These are phyloP conservation scores for Lumnitzera littorea DNA, from an alignment of 345 rosid species.

Conservation along the genomic window DNA sequence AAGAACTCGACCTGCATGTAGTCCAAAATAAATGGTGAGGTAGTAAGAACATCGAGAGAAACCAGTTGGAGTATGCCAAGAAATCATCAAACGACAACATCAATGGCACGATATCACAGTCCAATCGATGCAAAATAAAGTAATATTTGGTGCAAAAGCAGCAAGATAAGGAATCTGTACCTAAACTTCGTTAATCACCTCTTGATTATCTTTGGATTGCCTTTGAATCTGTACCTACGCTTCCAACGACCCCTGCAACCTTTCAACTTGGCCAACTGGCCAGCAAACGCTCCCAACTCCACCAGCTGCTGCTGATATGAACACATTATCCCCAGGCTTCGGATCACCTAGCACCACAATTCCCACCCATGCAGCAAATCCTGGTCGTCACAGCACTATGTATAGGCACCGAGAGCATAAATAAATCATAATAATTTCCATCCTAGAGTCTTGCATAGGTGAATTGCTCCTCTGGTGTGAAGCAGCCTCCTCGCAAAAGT, in stretches of 20 bases:
- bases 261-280: slow-evolving; percentile 35
- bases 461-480: too few relatives aligned
- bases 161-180: not conserved
- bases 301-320: slow-evolving; percentile 40
- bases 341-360: slow-evolving; percentile 24
- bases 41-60: too few relatives aligned
- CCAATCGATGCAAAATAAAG: not conserved
- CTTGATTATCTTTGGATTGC: slow-evolving; percentile 2
- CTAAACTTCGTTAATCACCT: not conserved
- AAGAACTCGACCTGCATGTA: slow-evolving; percentile 4
- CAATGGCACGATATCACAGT: too few relatives aligned
- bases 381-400: slow-evolving; percentile 8
- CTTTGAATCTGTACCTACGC: slow-evolving; percentile 36
- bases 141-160: not conserved
- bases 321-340: slow-evolving; percentile 23
- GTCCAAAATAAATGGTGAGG: not conserved
- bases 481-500: too few relatives aligned
- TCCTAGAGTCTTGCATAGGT: too few relatives aligned
- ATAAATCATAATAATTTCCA: too few relatives aligned
- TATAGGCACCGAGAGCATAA: too few relatives aligned
- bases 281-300: slow-evolving; percentile 37
- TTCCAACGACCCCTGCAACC: slow-evolving; percentile 33
- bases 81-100: too few relatives aligned
- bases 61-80: too few relatives aligned
- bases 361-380: slow-evolving; percentile 39